These are phyloP conservation scores for Excoecaria agallocha DNA, from an alignment of 345 rosid genomes.

Conservation along the genomic window DNA sequence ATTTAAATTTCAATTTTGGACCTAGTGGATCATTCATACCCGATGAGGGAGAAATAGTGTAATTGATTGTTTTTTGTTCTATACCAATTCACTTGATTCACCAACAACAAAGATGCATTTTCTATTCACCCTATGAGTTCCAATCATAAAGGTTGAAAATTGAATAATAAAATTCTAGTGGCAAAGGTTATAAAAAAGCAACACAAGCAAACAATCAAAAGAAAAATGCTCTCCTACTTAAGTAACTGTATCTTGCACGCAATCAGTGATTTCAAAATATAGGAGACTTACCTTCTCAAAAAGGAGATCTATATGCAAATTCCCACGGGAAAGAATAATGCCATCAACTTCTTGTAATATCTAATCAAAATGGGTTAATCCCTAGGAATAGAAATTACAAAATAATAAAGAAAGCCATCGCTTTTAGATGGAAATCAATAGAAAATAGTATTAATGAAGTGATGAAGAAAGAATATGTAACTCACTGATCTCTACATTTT, in stretches of 20 bases:
- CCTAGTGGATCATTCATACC: background rate
- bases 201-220: background rate
- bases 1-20: background rate
- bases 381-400: conserved; percentile 38
- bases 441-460: background rate
- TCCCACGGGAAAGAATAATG: conserved; percentile 96
- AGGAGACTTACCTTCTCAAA: conserved; percentile 75
- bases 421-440: background rate
- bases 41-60: background rate
- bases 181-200: background rate
- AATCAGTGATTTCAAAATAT: background rate
- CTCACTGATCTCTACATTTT: conserved; percentile 71
- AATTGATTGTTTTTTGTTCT: background rate
- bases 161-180: no score
- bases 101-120: background rate
- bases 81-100: background rate
- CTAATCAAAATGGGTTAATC: conserved; percentile 93
- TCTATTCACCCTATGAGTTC: background rate
- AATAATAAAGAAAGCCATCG: background rate
- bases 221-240: background rate
- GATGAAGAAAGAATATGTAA: conserved; percentile 4
- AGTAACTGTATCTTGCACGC: background rate
- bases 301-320: conserved; percentile 94
- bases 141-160: background rate
- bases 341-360: conserved; percentile 98